Conservation (phyloP, 2,329 filamentous ascomycete species). For the Fusarium sp. region DNA sequence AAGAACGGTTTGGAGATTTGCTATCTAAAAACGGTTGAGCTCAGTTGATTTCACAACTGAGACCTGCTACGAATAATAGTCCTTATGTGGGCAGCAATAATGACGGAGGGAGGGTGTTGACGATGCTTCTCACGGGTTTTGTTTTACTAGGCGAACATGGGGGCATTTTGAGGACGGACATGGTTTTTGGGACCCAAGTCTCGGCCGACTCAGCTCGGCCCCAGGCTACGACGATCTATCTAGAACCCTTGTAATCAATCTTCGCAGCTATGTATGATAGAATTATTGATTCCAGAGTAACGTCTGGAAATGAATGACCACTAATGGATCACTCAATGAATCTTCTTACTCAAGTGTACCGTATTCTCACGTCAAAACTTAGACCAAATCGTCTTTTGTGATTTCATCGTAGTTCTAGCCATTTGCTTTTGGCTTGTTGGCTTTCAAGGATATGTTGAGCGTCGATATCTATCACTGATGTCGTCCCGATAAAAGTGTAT, state of each 20-base stretch:
- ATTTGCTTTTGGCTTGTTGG: background rate
- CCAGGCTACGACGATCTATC: slow-evolving; percentile 48
- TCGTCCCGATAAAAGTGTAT: background rate
- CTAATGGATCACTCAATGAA: slow-evolving; percentile 27
- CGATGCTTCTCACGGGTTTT: slow-evolving; percentile 47
- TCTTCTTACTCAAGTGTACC: background rate
- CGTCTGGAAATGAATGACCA: slow-evolving; percentile 35
- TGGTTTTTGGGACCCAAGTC: slow-evolving; percentile 47
- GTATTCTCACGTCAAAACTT: background rate
- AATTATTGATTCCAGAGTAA: slow-evolving; percentile 33
- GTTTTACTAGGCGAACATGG: slow-evolving; percentile 48
- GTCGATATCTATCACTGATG: background rate
- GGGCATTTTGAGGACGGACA: slow-evolving; percentile 47
- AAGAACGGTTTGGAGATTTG: slow-evolving; percentile 44
- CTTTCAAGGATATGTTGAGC: background rate
- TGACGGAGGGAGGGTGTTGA: slow-evolving; percentile 47
- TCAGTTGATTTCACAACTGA: slow-evolving; percentile 30
- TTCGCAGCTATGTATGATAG: slow-evolving; percentile 49
- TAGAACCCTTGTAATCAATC: slow-evolving; percentile 50
- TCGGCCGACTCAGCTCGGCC: slow-evolving; percentile 40
- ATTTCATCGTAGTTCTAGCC: slow-evolving; percentile 5
- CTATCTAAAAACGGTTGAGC: slow-evolving; percentile 31
- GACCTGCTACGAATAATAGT: slow-evolving; percentile 41
- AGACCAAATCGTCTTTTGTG: background rate
- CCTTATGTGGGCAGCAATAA: slow-evolving; percentile 48